Evolutionary conservation across 768 basidiomycete genomes (phyloP), one percentile per base, ranked within the genome.

Genomic region (Pleurotus citrinopileatus): DNA sequence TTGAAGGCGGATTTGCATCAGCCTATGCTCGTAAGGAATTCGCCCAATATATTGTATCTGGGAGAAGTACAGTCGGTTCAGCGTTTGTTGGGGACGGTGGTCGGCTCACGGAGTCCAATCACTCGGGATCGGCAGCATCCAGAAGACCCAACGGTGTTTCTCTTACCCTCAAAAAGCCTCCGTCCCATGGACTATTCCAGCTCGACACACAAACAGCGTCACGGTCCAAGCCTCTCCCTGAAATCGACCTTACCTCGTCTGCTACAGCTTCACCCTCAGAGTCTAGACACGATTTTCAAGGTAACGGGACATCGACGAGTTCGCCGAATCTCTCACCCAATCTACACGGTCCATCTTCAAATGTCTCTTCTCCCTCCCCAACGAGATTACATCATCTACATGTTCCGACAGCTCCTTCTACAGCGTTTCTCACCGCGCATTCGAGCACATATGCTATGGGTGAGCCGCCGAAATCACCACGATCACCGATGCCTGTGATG

Each of bases 1-100:
- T 93, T 27, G 76, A 82, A 36, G 89, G 90, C 6, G 91, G 91
- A 13, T 78, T 91, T 28, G 74, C 81, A 19, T 75, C 74, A 5
- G 87, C n/a, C n/a, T n/a, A n/a, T 84, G 5, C 77, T 26, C 13
- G 26, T 9, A 15, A 20, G 45, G 13, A 25, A 28, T n/a, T n/a
- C n/a, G n/a, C n/a, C n/a, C n/a, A n/a, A n/a, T n/a, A n/a, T n/a
- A n/a, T n/a, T n/a, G n/a, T n/a, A n/a, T n/a, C n/a, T n/a, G 34
- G 48, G 7, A 50, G 36, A 10, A 50, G 48, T 12, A 34, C 15
- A 0, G 23, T 20, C 8, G 48, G 48, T 17, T 34, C 29, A 15
- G 48, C 29, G 0, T 50, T 50, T 20, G 48, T 50, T 20, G 29
- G 48, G 9, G 34, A 50, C 2, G 48, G 34, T 10, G n/a, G n/a